Evolutionary conservation across 176 grass and related monocot species (phyloP), one percentile per base, ranked within the genome.

Genomic region (Pontederia crassipes): DNA sequence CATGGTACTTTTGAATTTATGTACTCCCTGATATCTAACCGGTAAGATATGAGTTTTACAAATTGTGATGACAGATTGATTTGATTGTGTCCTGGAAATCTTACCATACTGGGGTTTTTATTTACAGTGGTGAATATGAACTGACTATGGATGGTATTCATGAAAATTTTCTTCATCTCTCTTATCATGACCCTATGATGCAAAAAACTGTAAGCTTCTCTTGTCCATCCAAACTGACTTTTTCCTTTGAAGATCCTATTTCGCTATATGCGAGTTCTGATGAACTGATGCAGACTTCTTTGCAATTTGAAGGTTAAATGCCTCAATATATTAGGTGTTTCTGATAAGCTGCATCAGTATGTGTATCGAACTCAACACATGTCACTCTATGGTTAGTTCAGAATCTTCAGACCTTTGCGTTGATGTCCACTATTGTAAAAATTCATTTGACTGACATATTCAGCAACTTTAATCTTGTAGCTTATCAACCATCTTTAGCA

Each of bases 111-210:
- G 12, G 73, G 60, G 61, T n/a, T 74, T 27, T 66, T 52, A 59
- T 70, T 63, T 68, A 71, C 77, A 96, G 92, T 73, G 86, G 92
- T 45, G 86, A 96, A 72, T 90, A 96, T 78, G 92, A 90, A 57
- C 65, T 88, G 82, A 90, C 92, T 20, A 87, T 96, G 92, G 92
- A 96, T 75, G 92, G 92, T 49, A 96, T 96, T 69, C 83, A 90
- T 60, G 92, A 96, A 72, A 96, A 96, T 58, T 78, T 90, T 74
- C 77, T 90, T 55, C 79, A 40, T 60, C 78, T 96, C 55, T 80
- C 86, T 70, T 96, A 96, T 74, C 92, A 90, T 73, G 92, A 96
- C 49, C 92, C 92, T 14, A 84, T 96, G 86, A 75, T 96, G 76
- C 78, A 84, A 63, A 96, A 90, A 70, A 96, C 86, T 17, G 86